Conservation (phyloP, 1,139 yeast genomes). For the Kluyveromyces marxianus region DNA sequence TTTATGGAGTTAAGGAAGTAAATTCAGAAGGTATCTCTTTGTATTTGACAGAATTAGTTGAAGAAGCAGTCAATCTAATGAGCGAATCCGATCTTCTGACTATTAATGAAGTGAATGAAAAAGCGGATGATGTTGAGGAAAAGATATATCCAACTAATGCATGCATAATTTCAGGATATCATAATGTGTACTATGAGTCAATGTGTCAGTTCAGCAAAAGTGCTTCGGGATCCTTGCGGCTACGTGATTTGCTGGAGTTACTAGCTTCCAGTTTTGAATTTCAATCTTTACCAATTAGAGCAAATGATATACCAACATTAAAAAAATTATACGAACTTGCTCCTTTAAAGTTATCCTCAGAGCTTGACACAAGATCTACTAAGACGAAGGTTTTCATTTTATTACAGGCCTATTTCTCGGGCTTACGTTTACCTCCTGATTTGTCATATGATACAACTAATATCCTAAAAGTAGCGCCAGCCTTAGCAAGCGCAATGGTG, state of each 20-base stretch:
- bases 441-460: constrained; percentile 47
- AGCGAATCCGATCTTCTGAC: constrained; percentile 57
- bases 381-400: constrained; percentile 65
- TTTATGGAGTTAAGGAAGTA: constrained; percentile 65
- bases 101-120: constrained; percentile 35
- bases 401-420: constrained; percentile 73
- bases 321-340: constrained; percentile 46
- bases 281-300: constrained; percentile 53
- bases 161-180: constrained; percentile 68
- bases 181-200: constrained; percentile 56
- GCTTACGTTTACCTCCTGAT: constrained; percentile 55
- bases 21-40: constrained; percentile 68
- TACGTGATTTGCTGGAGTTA: constrained; percentile 59
- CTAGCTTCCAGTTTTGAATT: constrained; percentile 59
- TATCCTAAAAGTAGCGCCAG: constrained; percentile 44
- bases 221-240: constrained; percentile 47
- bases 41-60: constrained; percentile 76
- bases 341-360: constrained; percentile 49
- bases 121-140: constrained; percentile 36
- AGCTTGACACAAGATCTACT: constrained; percentile 43
- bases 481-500: constrained; percentile 56
- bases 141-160: constrained; percentile 56
- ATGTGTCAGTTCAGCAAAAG: constrained; percentile 50
- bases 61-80: constrained; percentile 60
- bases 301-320: constrained; percentile 47